Evolutionary conservation across 495 filamentous ascomycete genomes (phyloP).

Genomic region (Evernia prunastri): DNA sequence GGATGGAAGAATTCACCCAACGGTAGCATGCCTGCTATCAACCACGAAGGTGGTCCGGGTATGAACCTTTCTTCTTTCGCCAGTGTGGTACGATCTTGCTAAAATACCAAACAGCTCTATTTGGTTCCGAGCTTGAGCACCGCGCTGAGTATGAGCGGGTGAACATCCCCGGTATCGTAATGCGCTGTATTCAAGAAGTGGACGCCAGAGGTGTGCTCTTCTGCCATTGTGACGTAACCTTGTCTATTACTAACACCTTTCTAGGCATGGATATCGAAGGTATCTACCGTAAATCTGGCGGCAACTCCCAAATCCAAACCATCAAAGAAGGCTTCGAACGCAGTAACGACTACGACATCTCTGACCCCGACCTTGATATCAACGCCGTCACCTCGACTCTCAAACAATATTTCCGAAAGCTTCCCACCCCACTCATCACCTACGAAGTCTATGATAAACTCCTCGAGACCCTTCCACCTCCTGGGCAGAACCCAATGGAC

Average conservation of each 20-base stretch:
- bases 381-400: slow-evolving; percentile 91
- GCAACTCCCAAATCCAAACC: slow-evolving; percentile 74
- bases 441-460: slow-evolving; percentile 87
- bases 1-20: slow-evolving; percentile 47
- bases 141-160: slow-evolving; percentile 85
- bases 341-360: slow-evolving; percentile 78
- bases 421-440: slow-evolving; percentile 86
- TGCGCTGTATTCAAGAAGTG: slow-evolving; percentile 94
- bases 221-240: not conserved
- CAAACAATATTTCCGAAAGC: slow-evolving; percentile 95
- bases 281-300: slow-evolving; percentile 96
- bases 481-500: slow-evolving; percentile 13
- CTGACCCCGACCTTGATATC: slow-evolving; percentile 88
- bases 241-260: slow-evolving; percentile 2
- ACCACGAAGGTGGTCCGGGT: slow-evolving; percentile 50
- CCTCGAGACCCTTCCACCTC: slow-evolving; percentile 54
- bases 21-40: slow-evolving; percentile 46
- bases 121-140: slow-evolving; percentile 82
- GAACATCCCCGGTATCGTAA: slow-evolving; percentile 83
- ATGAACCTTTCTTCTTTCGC: slow-evolving; percentile 19
- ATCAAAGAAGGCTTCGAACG: slow-evolving; percentile 89
- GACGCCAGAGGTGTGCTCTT: slow-evolving; percentile 64
- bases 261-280: slow-evolving; percentile 96
- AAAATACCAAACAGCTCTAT: slow-evolving; percentile 50
- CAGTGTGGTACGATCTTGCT: slow-evolving; percentile 13